phyloP scores from a whole-genome alignment of 306 rosid genomes.

The Casuarina glauca region DNA sequence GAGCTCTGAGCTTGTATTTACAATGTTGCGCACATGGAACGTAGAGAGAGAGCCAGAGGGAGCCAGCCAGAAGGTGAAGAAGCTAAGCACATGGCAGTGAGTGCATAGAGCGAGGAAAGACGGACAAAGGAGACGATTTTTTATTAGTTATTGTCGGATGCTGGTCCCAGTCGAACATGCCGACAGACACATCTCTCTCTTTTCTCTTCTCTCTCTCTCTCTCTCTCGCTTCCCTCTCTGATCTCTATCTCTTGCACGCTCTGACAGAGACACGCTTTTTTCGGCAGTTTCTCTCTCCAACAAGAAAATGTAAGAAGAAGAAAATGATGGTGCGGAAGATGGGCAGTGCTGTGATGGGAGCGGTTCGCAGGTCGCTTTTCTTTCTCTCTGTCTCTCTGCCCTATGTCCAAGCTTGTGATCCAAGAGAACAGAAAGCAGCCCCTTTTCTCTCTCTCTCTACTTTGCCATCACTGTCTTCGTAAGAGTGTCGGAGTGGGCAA shows the following conservation, averaged over 20 bases:
- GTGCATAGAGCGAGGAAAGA: slow-evolving; percentile 21
- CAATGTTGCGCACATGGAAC: slow-evolving; percentile 38
- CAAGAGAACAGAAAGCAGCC: slow-evolving; percentile 28
- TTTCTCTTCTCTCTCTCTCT: too few relatives aligned
- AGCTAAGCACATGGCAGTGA: slow-evolving; percentile 59
- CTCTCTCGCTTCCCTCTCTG: too few relatives aligned
- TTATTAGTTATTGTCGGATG: slow-evolving; percentile 35
- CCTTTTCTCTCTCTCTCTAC: slow-evolving; percentile 2
- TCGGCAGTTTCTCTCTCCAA: background rate
- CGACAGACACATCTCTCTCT: slow-evolving; percentile 26
- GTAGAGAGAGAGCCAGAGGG: slow-evolving; percentile 32
- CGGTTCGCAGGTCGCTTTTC: slow-evolving; percentile 50
- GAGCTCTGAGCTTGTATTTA: slow-evolving; percentile 17
- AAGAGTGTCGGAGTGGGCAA: slow-evolving; percentile 43
- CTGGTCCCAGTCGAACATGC: slow-evolving; percentile 61
- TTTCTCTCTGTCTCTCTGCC: background rate
- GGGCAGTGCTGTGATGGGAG: too few relatives aligned
- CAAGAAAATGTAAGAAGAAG: slow-evolving; percentile 16
- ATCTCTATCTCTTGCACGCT: background rate
- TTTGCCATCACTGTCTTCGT: slow-evolving; percentile 44
- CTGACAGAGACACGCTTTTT: background rate
- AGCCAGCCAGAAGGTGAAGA: slow-evolving; percentile 35
- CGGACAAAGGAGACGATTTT: slow-evolving; percentile 16
- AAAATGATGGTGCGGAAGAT: background rate
- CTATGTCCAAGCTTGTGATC: slow-evolving; percentile 40